Conservation (phyloP, 2,329 filamentous ascomycete species). For the Botrytis cinerea region DNA sequence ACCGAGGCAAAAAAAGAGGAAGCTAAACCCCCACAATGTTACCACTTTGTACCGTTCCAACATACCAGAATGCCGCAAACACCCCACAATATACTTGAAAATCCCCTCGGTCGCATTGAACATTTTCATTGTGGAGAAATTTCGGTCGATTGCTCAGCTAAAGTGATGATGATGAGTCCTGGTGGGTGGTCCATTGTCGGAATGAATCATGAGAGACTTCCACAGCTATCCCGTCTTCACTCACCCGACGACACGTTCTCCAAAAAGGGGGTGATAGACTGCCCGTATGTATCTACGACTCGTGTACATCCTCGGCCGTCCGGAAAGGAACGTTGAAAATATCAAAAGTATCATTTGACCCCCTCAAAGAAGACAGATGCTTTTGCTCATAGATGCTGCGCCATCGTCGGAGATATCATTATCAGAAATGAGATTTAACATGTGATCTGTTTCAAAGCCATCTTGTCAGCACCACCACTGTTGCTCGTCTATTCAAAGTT, state of each 20-base stretch:
- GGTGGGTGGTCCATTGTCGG: too few relatives aligned
- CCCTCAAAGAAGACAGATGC: not conserved
- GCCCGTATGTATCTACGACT: not conserved
- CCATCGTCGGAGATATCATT: not conserved
- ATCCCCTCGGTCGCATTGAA: not conserved
- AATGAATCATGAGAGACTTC: not conserved
- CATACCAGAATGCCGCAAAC: not conserved
- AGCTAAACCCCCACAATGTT: constrained; percentile 12
- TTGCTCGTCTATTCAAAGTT: not conserved
- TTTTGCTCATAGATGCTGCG: not conserved
- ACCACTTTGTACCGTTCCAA: not conserved
- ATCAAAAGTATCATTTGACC: constrained; percentile 21
- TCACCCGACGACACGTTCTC: not conserved
- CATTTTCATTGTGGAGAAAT: not conserved
- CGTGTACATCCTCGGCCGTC: constrained; percentile 14
- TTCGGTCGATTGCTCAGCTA: not conserved
- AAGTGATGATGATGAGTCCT: not conserved
- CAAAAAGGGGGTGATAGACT: not conserved
- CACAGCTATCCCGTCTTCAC: not conserved
- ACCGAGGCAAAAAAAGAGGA: constrained; percentile 14
- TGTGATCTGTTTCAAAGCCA: not conserved
- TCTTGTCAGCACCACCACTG: not conserved
- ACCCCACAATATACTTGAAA: not conserved
- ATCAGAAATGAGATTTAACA: not conserved
- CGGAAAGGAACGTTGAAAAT: constrained; percentile 7